Evolutionary conservation across 139 green algal species (phyloP), one percentile per base, ranked within the genome.

Genomic region (Diplosphaera chodatii): DNA sequence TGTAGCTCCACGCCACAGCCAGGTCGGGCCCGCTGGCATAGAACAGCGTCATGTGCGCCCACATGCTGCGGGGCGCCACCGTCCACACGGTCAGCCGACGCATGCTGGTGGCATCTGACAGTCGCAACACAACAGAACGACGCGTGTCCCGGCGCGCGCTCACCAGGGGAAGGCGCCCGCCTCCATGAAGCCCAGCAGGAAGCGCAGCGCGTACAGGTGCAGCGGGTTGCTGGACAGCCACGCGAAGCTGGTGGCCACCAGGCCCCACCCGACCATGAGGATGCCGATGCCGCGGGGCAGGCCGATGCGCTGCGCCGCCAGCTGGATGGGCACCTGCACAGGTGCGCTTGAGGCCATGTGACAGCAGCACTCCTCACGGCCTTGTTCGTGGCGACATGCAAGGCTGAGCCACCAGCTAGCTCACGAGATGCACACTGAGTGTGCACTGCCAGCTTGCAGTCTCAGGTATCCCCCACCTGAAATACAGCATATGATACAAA

Each of bases 151-250:
- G 8, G 37, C 6, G 10, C 10, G 37, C 37, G 8, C 48, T 23
- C 18, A 59, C 48, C 48, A 59, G 16, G 48, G 48, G 48, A 59
- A 59, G 48, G 48, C 48, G 18, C 48, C 48, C 3, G 48, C 48
- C 18, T 59, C 48, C 48, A 59, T 59, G 48, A 59, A 59, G 48
- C 74, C 74, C 40, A 79, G 74, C n/a, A 79, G 63, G 28, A 79
- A 67, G 31, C 74, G 68, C 40, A 79, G 68, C 1, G 21, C 29
- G 59, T 72, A 75, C 27, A 79, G 74, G n/a, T 79, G 74, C 4
- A 23, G 13, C 20, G 41, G 13, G 4, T 32, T 70, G 20, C 29
- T 71, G 25, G 66, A 40, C 63, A 79, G 48, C 13, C n/a, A 33
- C 1, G 74, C 74, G 55, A 65, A 79, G 13, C 30, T 21, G 6